Conservation (phyloP, 164 flowering plant genomes). For the Berberis vulgaris region DNA sequence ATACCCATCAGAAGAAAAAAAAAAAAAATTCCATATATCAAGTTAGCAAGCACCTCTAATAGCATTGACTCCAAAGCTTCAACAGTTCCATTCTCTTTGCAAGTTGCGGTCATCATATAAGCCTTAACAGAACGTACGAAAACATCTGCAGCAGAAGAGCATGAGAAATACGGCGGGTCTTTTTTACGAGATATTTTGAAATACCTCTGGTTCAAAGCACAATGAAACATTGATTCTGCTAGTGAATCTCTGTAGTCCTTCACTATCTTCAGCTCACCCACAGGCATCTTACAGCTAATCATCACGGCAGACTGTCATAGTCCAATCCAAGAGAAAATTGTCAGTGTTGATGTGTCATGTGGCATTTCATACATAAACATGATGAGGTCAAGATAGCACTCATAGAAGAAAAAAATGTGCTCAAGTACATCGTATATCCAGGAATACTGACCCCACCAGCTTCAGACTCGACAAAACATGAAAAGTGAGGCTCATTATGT, state of each 20-base stretch:
- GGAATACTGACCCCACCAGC: constrained; percentile 82
- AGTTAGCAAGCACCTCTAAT: constrained; percentile 46
- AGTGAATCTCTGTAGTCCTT: constrained; percentile 75
- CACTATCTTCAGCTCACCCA: constrained; percentile 69
- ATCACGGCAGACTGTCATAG: constrained; percentile 77
- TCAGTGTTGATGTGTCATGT: background rate
- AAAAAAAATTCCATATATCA: constrained; percentile 1
- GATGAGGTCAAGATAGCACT: background rate
- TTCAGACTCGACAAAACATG: constrained; percentile 91
- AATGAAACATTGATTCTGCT: constrained; percentile 76
- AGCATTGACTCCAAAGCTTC: constrained; percentile 88
- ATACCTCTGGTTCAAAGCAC: constrained; percentile 85
- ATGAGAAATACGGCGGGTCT: constrained; percentile 85
- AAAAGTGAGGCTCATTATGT: constrained; percentile 75
- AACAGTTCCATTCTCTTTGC: constrained; percentile 78
- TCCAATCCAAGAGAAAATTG: constrained; percentile 13
- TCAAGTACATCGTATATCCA: background rate
- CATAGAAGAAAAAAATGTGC: background rate
- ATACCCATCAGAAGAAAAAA: background rate
- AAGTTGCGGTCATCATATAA: constrained; percentile 73
- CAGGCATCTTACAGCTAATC: constrained; percentile 84
- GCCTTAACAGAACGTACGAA: constrained; percentile 74
- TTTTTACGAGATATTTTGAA: constrained; percentile 80
- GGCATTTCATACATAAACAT: background rate
- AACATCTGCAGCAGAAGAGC: constrained; percentile 74